Conservation (phyloP, 495 filamentous ascomycete genomes). For the Aspergillus hancockii region DNA sequence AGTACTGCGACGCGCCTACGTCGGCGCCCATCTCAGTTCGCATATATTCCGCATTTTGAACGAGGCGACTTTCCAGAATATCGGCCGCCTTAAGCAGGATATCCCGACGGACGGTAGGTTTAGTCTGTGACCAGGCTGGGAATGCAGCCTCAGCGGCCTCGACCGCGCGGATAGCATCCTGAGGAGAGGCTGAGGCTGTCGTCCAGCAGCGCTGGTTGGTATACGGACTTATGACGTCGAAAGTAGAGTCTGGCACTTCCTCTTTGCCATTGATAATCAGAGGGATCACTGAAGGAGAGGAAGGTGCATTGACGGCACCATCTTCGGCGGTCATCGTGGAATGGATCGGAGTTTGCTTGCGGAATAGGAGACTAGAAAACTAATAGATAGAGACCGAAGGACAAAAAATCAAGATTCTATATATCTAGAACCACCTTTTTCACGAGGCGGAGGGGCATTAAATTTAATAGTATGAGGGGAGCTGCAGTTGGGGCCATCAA, state of each 20-base stretch:
- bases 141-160: slow-evolving; percentile 69
- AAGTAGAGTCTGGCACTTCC: slow-evolving; percentile 53
- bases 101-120: slow-evolving; percentile 63
- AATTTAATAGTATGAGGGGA: slow-evolving; percentile 5
- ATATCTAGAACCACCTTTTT: neutral
- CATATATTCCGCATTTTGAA: slow-evolving; percentile 64
- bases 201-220: slow-evolving; percentile 64
- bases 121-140: slow-evolving; percentile 67
- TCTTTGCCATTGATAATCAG: slow-evolving; percentile 73
- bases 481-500: neutral
- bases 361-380: neutral
- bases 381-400: neutral
- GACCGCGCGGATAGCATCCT: slow-evolving; percentile 63
- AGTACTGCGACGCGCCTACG: slow-evolving; percentile 44
- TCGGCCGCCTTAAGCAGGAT: slow-evolving; percentile 74
- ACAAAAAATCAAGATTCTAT: neutral
- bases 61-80: slow-evolving; percentile 59
- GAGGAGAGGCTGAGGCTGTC: slow-evolving; percentile 58
- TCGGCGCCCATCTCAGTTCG: slow-evolving; percentile 70
- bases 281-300: slow-evolving; percentile 49
- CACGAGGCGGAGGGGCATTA: neutral
- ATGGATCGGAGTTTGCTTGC: neutral
- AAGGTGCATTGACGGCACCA: neutral
- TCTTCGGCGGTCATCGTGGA: slow-evolving; percentile 12
- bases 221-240: slow-evolving; percentile 67